A percentile compares a stretch with the other conserved stretches of the same genome.
Conservation (phyloP, 2,329 filamentous ascomycete genomes). For the Daldinia sp. region DNA sequence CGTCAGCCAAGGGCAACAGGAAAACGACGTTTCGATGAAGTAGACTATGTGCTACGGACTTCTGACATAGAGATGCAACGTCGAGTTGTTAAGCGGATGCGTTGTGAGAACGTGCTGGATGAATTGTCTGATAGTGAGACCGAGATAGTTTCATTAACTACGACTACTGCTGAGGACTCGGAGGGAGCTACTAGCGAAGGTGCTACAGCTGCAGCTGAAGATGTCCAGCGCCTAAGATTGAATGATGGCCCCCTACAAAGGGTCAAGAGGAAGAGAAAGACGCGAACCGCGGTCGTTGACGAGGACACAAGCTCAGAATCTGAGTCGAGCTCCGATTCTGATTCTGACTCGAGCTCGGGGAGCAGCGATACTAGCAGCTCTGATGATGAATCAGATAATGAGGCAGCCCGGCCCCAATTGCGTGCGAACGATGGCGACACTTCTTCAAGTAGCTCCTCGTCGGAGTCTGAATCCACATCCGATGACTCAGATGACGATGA, state of each 20-base stretch:
- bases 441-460: constrained; percentile 59
- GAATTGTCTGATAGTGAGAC: constrained; percentile 65
- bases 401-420: constrained; percentile 36
- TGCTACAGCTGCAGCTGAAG: constrained; percentile 45
- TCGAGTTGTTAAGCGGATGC: constrained; percentile 72
- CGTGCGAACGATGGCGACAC: constrained; percentile 41
- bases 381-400: constrained; percentile 49
- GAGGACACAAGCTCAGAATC: constrained; percentile 55
- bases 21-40: constrained; percentile 65
- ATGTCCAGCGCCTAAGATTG: constrained; percentile 57
- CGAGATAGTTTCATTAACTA: constrained; percentile 51
- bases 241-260: constrained; percentile 60
- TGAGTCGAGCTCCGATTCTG: constrained; percentile 53
- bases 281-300: constrained; percentile 60
- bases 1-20: constrained; percentile 52
- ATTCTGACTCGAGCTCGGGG: constrained; percentile 54
- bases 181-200: constrained; percentile 34
- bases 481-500: constrained; percentile 46
- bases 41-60: constrained; percentile 63
- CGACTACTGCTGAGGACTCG: constrained; percentile 32
- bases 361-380: constrained; percentile 14
- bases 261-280: constrained; percentile 65
- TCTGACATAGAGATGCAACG: constrained; percentile 65
- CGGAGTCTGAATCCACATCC: constrained; percentile 39
- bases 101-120: constrained; percentile 68